Evolutionary conservation across 83 land plant genomes (phyloP).

Genomic region (Thuja plicata): DNA sequence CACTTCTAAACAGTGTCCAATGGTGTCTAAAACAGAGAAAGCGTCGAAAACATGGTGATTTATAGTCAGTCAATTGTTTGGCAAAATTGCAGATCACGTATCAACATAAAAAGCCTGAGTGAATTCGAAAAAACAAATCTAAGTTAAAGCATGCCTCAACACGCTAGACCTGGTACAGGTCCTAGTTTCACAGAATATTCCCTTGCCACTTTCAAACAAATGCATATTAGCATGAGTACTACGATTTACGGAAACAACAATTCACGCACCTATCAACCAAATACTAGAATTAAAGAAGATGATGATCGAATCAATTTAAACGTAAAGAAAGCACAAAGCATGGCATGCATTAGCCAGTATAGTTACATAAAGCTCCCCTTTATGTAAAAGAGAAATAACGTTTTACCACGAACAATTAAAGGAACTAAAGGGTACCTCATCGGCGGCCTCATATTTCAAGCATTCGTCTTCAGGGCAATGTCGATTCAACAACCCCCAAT

Average conservation of each 20-base stretch:
- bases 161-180: neutral
- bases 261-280: neutral
- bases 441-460: slow-evolving; percentile 12
- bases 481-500: slow-evolving; percentile 8
- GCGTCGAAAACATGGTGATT: too few relatives aligned
- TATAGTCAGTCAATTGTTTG: too few relatives aligned
- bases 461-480: slow-evolving; percentile 2
- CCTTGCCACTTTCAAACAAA: neutral
- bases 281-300: neutral
- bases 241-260: neutral
- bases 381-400: neutral
- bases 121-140: neutral
- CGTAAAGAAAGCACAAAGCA: neutral
- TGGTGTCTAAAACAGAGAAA: too few relatives aligned
- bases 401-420: neutral
- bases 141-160: neutral
- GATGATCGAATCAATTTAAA: neutral
- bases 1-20: too few relatives aligned
- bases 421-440: neutral
- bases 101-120: neutral
- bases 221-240: neutral
- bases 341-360: neutral
- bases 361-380: neutral
- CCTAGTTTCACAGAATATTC: neutral
- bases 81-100: neutral